phyloP scores from a whole-genome alignment of 2,329 filamentous ascomycete genomes.

The Monosporascus sp. region DNA sequence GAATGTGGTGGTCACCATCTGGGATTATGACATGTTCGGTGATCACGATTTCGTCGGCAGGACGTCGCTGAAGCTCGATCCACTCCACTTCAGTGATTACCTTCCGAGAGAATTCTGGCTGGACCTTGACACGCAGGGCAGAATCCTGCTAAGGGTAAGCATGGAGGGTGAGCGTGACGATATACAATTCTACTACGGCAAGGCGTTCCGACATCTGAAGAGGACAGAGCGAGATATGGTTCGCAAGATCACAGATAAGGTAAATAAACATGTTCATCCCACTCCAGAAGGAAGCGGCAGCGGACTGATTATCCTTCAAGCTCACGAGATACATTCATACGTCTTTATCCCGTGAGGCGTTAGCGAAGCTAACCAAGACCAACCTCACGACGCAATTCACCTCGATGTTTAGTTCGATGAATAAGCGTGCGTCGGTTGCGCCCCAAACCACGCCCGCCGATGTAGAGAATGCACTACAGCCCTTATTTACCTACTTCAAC shows the following conservation, averaged over 20 bases:
- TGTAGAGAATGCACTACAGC: conserved; percentile 74
- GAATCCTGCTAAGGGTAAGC: conserved; percentile 82
- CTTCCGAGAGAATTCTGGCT: conserved; percentile 96
- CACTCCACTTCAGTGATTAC: conserved; percentile 94
- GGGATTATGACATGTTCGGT: conserved; percentile 96
- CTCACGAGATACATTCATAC: conserved; percentile 90
- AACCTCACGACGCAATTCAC: conserved; percentile 53
- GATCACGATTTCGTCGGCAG: conserved; percentile 96
- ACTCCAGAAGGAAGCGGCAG: background rate
- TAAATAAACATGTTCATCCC: conserved; percentile 33
- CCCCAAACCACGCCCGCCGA: conserved; percentile 65
- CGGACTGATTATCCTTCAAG: conserved; percentile 36
- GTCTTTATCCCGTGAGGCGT: conserved; percentile 76
- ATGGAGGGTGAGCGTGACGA: conserved; percentile 99
- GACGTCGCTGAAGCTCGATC: conserved; percentile 96
- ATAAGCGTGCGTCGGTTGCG: conserved; percentile 48
- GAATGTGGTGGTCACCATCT: conserved; percentile 93
- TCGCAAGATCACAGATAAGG: conserved; percentile 95
- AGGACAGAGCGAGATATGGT: conserved; percentile 98
- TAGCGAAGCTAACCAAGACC: conserved; percentile 68
- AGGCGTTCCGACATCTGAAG: conserved; percentile 92
- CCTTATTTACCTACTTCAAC: conserved; percentile 91
- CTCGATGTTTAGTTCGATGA: conserved; percentile 18
- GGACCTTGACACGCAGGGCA: conserved; percentile 90
- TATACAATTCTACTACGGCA: conserved; percentile 97